These are phyloP conservation scores for Boeremia exigua DNA, from an alignment of 2,329 filamentous ascomycete species.

Conservation along the genomic window DNA sequence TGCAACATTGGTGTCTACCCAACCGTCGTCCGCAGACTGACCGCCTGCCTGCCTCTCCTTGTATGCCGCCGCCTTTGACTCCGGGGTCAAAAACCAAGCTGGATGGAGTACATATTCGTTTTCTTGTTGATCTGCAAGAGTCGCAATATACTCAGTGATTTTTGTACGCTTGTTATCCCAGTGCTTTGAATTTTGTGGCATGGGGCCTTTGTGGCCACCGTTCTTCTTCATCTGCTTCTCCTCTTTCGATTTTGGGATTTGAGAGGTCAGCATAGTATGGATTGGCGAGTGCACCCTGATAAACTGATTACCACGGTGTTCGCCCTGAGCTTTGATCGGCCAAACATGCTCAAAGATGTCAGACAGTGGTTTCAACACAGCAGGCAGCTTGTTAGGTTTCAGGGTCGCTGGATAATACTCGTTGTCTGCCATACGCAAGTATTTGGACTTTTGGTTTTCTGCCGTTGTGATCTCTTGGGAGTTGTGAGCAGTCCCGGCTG, in stretches of 20 bases:
- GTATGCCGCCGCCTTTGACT: conserved; percentile 61
- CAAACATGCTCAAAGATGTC: conserved; percentile 87
- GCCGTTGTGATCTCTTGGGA: not conserved
- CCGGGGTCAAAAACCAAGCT: conserved; percentile 66
- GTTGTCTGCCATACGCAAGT: conserved; percentile 51
- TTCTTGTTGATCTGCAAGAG: conserved; percentile 74
- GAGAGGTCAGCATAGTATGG: conserved; percentile 79
- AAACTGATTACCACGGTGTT: conserved; percentile 69
- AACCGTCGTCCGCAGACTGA: conserved; percentile 67
- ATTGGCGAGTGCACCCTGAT: conserved; percentile 84
- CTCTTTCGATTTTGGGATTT: conserved; percentile 71
- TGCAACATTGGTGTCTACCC: conserved; percentile 79
- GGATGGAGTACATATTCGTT: conserved; percentile 89
- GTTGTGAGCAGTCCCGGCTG: conserved; percentile 16
- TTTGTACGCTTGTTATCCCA: conserved; percentile 79
- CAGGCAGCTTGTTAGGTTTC: conserved; percentile 50
- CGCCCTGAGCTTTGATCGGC: conserved; percentile 87
- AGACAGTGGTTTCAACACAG: conserved; percentile 66
- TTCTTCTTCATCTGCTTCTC: conserved; percentile 64
- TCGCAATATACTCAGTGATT: conserved; percentile 80
- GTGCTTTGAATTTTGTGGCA: conserved; percentile 66
- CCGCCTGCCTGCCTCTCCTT: conserved; percentile 59
- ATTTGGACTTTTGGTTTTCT: conserved; percentile 30
- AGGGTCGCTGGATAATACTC: conserved; percentile 58
- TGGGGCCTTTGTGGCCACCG: conserved; percentile 53